Percentiles rank a stretch among this genome's conserved stretches.
These are phyloP conservation scores for Curvularia hawaiiensis DNA, from an alignment of 2,329 filamentous ascomycete species.

Conservation along the genomic window DNA sequence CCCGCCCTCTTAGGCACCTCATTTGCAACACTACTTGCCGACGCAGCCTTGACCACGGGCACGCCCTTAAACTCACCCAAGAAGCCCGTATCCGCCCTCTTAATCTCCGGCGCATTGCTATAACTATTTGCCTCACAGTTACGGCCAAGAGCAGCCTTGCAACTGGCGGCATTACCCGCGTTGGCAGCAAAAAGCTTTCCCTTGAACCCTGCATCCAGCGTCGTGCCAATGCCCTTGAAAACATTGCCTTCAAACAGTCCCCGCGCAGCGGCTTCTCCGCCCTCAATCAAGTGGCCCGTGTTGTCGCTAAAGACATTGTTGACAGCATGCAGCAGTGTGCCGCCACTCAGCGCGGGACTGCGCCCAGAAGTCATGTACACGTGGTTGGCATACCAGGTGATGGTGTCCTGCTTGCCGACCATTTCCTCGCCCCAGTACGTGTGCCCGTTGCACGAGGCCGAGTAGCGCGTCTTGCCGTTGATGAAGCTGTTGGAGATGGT, in stretches of 20 bases:
- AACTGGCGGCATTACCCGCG: background rate
- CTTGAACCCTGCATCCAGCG: background rate
- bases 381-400: background rate
- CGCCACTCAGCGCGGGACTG: background rate
- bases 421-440: background rate
- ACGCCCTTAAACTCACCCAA: background rate
- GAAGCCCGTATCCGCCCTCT: background rate
- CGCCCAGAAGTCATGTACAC: background rate
- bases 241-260: background rate
- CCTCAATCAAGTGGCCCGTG: background rate
- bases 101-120: background rate
- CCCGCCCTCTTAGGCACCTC: background rate
- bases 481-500: background rate
- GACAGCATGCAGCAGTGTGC: background rate
- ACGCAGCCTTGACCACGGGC: background rate
- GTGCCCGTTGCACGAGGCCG: background rate
- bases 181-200: background rate
- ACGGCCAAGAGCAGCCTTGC: background rate
- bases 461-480: background rate
- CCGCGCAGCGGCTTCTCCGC: background rate
- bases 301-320: background rate
- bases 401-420: background rate
- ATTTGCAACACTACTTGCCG: background rate
- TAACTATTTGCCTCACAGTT: background rate
- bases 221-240: background rate